Evolutionary conservation across 2,329 filamentous ascomycete genomes (phyloP), one percentile per base, ranked within the genome.

Genomic region (Colletotrichum caudatum): DNA sequence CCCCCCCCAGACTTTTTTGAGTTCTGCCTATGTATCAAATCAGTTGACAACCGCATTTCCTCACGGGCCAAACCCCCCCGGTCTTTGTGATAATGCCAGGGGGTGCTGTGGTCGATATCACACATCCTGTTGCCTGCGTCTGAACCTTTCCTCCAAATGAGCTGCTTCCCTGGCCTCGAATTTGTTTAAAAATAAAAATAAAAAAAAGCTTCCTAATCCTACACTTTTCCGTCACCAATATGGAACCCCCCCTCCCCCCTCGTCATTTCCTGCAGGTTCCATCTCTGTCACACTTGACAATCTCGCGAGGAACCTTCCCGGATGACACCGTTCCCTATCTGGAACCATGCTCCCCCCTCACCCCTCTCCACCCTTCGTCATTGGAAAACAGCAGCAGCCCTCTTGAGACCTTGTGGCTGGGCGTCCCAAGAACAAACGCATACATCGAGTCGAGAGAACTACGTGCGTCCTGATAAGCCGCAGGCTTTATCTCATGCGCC

Each of bases 241-340:
- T 46, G 56, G 26, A 18, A 29, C 29, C 5, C 29, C n/a, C n/a
- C n/a, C n/a, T n/a, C n/a, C n/a, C n/a, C 20, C 26, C 2, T 56
- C 29, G 5, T 62, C 56, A 66, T 66, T 57, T 66, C 63, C 63
- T 50, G 48, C 39, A 16, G 44, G 18, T 37, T 29, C 56, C 16
- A 63, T 69, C 59, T 64, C 41, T 23, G 60, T 71, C 69, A 59
- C 69, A 71, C 37, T 51, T 64, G 65, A 71, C 56, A 71, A 57
- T 71, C 69, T 71, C 69, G 51, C 51, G 14, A 41, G 39, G 11
- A 41, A 18, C 8, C 8, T 18, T 18, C 29, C 51, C 23, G 20
- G 12, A 18, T 35, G 51, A 11, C 8, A 37, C 29, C 26, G 29
- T 33, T 12, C 6, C 16, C 16, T 14, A 11, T 6, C 7, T 33